Evolutionary conservation across 1,284 basidiomycete species (phyloP), one percentile per base, ranked within the genome.

Genomic region (Ceratobasidium sp.): DNA sequence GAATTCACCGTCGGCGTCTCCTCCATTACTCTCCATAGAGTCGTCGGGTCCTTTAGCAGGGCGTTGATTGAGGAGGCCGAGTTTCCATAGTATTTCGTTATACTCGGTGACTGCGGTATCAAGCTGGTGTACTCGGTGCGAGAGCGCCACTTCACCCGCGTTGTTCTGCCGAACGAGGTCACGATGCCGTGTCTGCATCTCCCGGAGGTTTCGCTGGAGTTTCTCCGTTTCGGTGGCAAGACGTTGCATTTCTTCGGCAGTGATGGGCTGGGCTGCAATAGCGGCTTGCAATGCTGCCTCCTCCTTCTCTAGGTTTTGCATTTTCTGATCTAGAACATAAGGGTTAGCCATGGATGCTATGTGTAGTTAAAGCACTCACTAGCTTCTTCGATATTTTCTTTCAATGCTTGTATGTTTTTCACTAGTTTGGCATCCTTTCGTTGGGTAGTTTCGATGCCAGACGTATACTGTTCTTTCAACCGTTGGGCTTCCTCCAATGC

Each of bases 241-340:
- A 5, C 59, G 70, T 25, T 57, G 29, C 42, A 71, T 59, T 23
- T 72, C 71, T 42, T 69, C 71, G 14, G 56, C 54, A 23, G 70
- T 71, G 33, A 72, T 42, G 29, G 66, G 66, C 67, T 72, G 71
- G 19, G 56, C 56, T 19, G 56, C 64, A 44, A 72, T 67, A 11
- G 36, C 44, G 7, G 52, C 41, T 9, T 54, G 54, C 8, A 72
- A 39, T 4, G 23, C 36, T 25, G 60, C 67, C 41, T 69, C 71
- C 46, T 69, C 70, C 29, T 21, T 42, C 30, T 70, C 57, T 23
- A 71, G 56, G 11, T 56, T 59, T 21, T 47, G 58, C 44, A 71
- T 71, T 36, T 71, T 68, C 25, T 44, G 56, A 21, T 71, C 70
- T 67, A 44, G 14, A 9, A 9, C 2, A 41, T 16, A 25, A 16